Evolutionary conservation across 257 asterid species (phyloP).

Genomic region (Solanum acaule): DNA sequence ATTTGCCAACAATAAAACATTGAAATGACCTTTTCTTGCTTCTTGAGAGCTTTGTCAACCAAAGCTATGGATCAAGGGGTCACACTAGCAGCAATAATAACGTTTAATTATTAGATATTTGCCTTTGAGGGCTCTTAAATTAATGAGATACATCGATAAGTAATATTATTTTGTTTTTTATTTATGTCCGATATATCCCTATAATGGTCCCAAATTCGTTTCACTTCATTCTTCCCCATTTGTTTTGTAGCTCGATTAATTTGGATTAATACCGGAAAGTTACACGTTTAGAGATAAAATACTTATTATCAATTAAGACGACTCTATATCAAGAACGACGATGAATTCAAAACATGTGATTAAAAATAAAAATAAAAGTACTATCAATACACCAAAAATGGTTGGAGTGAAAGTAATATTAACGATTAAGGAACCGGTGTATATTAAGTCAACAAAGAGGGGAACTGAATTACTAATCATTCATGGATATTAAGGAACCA

Average conservation of each 20-base stretch:
- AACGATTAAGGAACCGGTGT: background rate
- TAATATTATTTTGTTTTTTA: no score
- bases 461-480: background rate
- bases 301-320: background rate
- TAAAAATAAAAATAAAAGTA: background rate
- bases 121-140: background rate
- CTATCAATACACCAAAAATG: background rate
- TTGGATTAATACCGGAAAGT: background rate
- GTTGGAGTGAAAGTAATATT: background rate
- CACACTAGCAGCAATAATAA: background rate
- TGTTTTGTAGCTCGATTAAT: background rate
- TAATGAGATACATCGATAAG: background rate
- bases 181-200: background rate
- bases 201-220: background rate
- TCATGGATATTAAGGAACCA: background rate
- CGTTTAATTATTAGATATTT: background rate
- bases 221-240: no score
- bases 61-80: background rate
- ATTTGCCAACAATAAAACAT: background rate
- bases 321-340: background rate
- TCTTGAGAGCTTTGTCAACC: background rate
- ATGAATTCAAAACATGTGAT: background rate
- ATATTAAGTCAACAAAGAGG: background rate
- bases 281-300: background rate
- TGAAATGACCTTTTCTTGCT: background rate